Evolutionary conservation across 1,284 basidiomycete species (phyloP), one percentile per base, ranked within the genome.

Genomic region (Cutaneotrichosporon daszewskae): DNA sequence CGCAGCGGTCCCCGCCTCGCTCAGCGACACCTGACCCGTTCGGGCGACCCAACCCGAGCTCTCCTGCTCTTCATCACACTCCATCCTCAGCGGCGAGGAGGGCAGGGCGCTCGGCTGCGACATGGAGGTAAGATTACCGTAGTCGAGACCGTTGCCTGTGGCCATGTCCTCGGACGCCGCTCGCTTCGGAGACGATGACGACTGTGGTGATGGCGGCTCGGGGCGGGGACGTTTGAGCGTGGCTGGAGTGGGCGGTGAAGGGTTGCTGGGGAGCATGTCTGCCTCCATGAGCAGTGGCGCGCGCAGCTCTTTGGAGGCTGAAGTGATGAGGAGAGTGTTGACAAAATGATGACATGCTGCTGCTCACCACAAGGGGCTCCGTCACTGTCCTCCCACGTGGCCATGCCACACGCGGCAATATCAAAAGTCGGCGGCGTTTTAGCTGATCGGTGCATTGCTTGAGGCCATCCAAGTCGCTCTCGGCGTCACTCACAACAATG

Each of bases 121-220:
- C n/a, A n/a, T n/a, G n/a, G n/a, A n/a, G n/a, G n/a, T n/a, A n/a
- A n/a, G n/a, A n/a, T n/a, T n/a, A n/a, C n/a, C n/a, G n/a, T n/a
- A n/a, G n/a, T n/a, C n/a, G n/a, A n/a, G n/a, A n/a, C n/a, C n/a
- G n/a, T n/a, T n/a, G n/a, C n/a, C n/a, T n/a, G n/a, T n/a, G n/a
- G n/a, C n/a, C n/a, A n/a, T 49, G 38, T 69, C 66, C 48, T 71
- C 69, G 3, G 68, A 69, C 10, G 62, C 62, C 8, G 69, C 65
- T 31, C 68, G 53, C 57, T 71, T 70, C 3, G 66, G 62, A 11
- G 62, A 62, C 8, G 60, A 64, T 4, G 47, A 49, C 3, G 58
- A 53, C 14, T 57, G 48, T 1, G 61, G 63, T 3, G 57, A 59
- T n/a, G 57, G 46, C 5, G 61, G 57, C 26, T 58, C 52, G 22